Evolutionary conservation across 495 filamentous ascomycete genomes (phyloP).

Genomic region (Penicillium coffeae): DNA sequence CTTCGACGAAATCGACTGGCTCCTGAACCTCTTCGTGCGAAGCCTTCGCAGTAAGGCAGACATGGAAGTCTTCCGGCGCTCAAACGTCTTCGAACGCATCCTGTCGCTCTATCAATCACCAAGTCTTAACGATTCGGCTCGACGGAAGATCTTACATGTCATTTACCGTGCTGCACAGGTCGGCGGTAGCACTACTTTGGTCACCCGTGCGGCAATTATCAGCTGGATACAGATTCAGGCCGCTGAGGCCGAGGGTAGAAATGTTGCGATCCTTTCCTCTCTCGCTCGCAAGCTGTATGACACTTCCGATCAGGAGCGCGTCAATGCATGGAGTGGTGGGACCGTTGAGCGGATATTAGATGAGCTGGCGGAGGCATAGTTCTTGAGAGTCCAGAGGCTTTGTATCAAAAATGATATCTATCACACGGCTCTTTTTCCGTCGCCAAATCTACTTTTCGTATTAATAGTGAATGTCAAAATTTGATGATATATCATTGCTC

Average conservation of each 20-base stretch:
- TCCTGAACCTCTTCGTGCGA: slow-evolving; percentile 69
- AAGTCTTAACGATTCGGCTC: slow-evolving; percentile 53
- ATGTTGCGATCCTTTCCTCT: slow-evolving; percentile 46
- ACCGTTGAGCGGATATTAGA: slow-evolving; percentile 31
- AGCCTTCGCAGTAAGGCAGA: slow-evolving; percentile 64
- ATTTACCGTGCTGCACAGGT: slow-evolving; percentile 70
- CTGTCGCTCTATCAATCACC: slow-evolving; percentile 68
- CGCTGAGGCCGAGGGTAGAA: slow-evolving; percentile 40
- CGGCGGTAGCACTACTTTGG: slow-evolving; percentile 77
- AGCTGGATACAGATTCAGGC: slow-evolving; percentile 71
- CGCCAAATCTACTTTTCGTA: no score
- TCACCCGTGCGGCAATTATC: slow-evolving; percentile 76
- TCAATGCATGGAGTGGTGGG: slow-evolving; percentile 63
- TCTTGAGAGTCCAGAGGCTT: not conserved
- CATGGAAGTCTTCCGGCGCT: slow-evolving; percentile 76
- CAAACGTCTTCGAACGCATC: slow-evolving; percentile 74
- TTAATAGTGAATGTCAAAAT: no score
- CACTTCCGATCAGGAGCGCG: slow-evolving; percentile 63
- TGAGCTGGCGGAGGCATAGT: slow-evolving; percentile 18
- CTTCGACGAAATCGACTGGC: slow-evolving; percentile 75
- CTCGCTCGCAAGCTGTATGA: slow-evolving; percentile 62
- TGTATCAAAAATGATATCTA: no score
- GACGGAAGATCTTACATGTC: slow-evolving; percentile 67
- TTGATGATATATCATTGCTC: no score
- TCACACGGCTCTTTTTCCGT: not conserved